Evolutionary conservation across 257 asterid genomes (phyloP), one percentile per base, ranked within the genome.

Genomic region (Solanum sitiens): DNA sequence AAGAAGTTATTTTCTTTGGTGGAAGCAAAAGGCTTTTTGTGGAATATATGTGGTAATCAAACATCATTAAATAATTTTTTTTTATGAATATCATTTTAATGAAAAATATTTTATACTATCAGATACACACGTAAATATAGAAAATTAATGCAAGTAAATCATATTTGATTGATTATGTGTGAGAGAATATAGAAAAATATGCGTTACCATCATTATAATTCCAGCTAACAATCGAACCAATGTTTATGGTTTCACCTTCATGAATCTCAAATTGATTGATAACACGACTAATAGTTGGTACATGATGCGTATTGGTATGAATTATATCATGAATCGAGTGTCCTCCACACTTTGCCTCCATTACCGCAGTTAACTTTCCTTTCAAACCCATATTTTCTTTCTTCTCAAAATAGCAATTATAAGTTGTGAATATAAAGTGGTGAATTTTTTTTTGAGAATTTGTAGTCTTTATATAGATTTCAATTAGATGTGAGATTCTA

Each of bases 221-320:
- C 5, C 27, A 35, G 4, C 30, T 9, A 8, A 35, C 16, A 18
- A 73, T 3, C 0, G 47, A 16, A 37, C 30, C 30, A 73, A 35
- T 11, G 0, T 35, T 73, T 73, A 9, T 4, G 4, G 7, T 35
- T 73, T 21, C 80, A 35, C 80, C 80, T 35, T 73, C 15, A 35
- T 35, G 30, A 1, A 73, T 9, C 9, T 73, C 27, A 73, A 35
- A 73, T 18, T 0, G 4, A 0, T 20, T 73, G 47, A 35, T 0
- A 5, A 0, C 0, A 4, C 0, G 80, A 18, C 4, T 20, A 18
- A 73, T 73, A 8, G 11, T 33, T 44, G 9, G 1, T 73, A 73
- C 0, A 2, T 1, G 47, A 35, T 33, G 47, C 3, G 80, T 37
- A 73, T 73, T 73, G 2, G 3, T 72, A 7, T 35, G 80, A 0